Base-by-base conservation (phyloP, 257 asterid species). In the Primulina eburnea region DNA sequence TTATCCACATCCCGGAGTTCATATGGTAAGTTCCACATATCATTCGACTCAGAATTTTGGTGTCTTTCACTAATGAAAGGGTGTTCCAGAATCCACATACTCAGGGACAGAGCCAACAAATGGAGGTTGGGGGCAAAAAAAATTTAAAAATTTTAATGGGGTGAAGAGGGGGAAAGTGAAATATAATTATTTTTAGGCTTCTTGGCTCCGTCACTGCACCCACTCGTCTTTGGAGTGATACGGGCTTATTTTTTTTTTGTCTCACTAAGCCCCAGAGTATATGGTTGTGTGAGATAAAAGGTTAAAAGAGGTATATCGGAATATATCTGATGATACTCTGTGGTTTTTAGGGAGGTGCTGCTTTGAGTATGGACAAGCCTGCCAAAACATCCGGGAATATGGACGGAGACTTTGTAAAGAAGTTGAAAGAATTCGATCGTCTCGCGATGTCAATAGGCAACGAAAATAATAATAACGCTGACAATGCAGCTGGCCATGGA, bases 1-100 rank as follows among this genome's bases (percentile, higher is more conserved):
- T 73, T 92, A 89, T 78, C 76, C 96, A 35, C 98, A 85, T 80
- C 93, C 90, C 52, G 97, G 95, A 59, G 90, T 92, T 83, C 90
- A 95, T 74, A 29, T 84, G 34, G 99, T 94, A 79, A 94, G 96
- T 75, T 34, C 71, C 57, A 12, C 64, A n/a, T 21, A 17, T 14
- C 38, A 64, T 58, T 70, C 9, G 34, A 59, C 64, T 72, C 64
- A 4, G 35, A 24, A 10, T 6, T 33, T 68, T 53, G 0, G 43
- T 52, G 53, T 53, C 17, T 2, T 26, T 2, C 29, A 26, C 17
- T 8, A 17, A 75, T 62, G 35, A 10, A 18, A 6, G n/a, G 53
- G 62, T 32, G 11, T 29, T n/a, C 12, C 52, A 24, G 1, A 24
- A 24, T 24, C 26, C 26, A 24, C 26, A 0, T 24, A 24, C 26